Conservation (phyloP, 345 rosid species). For the Gossypium longicalyx region DNA sequence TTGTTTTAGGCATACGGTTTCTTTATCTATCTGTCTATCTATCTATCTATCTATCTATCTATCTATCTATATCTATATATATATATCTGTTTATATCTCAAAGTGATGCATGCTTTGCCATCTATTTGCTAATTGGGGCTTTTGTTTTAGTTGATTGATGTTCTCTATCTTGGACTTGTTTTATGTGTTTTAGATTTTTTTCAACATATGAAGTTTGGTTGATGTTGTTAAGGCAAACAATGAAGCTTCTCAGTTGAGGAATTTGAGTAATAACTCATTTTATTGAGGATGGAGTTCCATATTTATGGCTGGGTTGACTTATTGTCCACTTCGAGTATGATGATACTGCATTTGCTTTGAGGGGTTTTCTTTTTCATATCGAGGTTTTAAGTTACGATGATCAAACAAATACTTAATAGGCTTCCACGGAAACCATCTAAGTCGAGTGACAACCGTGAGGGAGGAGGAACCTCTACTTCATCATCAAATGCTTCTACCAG, state of each 20-base stretch:
- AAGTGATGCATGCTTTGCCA: constrained; percentile 31
- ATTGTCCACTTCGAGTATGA: neutral
- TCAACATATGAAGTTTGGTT: constrained; percentile 13
- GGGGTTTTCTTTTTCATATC: constrained; percentile 9
- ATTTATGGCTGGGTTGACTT: constrained; percentile 8
- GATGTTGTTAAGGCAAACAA: constrained; percentile 22
- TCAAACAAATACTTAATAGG: constrained; percentile 56
- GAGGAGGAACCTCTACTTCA: constrained; percentile 35
- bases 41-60: no score
- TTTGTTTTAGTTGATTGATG: constrained; percentile 8
- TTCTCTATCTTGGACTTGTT: constrained; percentile 3
- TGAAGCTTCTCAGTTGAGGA: constrained; percentile 12
- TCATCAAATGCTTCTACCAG: constrained; percentile 33
- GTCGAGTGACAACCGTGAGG: constrained; percentile 50
- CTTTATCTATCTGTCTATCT: neutral
- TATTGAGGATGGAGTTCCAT: constrained; percentile 8
- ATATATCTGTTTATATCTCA: constrained; percentile 32
- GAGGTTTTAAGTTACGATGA: constrained; percentile 33
- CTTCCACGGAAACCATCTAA: constrained; percentile 57
- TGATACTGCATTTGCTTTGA: constrained; percentile 18
- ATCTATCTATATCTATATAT: no score
- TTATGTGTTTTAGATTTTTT: constrained; percentile 3
- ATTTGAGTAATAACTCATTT: neutral
- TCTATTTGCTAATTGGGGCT: neutral
- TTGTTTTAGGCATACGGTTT: constrained; percentile 19